Evolutionary conservation across 176 grass and related monocot species (phyloP).

Genomic region (Poa pratensis): DNA sequence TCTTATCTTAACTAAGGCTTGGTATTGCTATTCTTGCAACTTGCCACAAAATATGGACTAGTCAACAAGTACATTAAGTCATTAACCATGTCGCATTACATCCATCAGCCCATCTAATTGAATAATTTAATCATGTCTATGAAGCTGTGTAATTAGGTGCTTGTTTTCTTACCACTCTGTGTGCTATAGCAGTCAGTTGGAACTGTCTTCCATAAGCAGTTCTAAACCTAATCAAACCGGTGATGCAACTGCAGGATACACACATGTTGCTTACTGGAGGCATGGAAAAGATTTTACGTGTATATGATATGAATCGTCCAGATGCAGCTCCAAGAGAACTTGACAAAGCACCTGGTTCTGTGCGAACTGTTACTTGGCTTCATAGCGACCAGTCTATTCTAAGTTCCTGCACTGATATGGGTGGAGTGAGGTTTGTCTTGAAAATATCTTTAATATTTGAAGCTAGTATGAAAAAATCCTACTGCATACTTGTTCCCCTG

Average conservation of each 20-base stretch:
- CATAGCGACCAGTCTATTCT: conserved; percentile 90
- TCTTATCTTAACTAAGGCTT: background rate
- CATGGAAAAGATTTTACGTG: conserved; percentile 84
- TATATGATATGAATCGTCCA: conserved; percentile 95
- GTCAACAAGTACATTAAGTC: conserved; percentile 14
- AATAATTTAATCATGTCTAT: conserved; percentile 5
- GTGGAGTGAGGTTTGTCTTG: conserved; percentile 79
- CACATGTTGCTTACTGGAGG: conserved; percentile 93
- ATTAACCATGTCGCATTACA: background rate
- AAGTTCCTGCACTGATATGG: conserved; percentile 95
- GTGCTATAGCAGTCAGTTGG: conserved; percentile 15
- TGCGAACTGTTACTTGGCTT: conserved; percentile 93
- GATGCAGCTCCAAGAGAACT: conserved; percentile 92
- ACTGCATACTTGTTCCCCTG: background rate
- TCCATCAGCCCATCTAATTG: background rate
- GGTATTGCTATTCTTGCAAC: background rate
- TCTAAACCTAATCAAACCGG: conserved; percentile 18
- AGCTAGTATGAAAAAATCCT: background rate
- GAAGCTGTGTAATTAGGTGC: background rate
- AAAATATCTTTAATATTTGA: conserved; percentile 2
- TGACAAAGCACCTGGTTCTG: conserved; percentile 89
- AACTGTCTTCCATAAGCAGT: background rate
- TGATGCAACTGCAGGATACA: conserved; percentile 63
- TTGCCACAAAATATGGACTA: background rate
- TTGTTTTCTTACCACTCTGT: background rate